phyloP scores from a whole-genome alignment of 495 filamentous ascomycete species.

The Jackrogersella minutella region DNA sequence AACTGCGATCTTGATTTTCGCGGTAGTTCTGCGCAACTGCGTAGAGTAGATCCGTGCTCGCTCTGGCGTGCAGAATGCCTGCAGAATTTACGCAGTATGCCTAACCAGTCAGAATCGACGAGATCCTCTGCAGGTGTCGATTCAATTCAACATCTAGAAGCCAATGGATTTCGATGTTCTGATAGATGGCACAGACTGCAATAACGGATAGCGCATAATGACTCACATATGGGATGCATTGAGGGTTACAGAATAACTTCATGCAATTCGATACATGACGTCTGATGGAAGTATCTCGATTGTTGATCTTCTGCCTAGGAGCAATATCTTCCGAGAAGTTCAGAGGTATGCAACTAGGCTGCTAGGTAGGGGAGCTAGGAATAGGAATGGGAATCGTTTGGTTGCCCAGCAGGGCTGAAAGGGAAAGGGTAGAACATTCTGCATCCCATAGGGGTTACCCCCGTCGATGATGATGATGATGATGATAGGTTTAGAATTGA shows the following conservation, averaged over 20 bases:
- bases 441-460: too few relatives aligned
- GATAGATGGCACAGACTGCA: not conserved
- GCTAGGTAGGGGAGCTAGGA: not conserved
- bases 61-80: slow-evolving; percentile 30
- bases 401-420: slow-evolving; percentile 36
- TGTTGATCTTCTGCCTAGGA: slow-evolving; percentile 7
- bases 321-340: not conserved
- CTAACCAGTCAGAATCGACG: slow-evolving; percentile 28
- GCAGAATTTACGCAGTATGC: slow-evolving; percentile 16
- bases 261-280: slow-evolving; percentile 30
- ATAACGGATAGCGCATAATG: slow-evolving; percentile 19
- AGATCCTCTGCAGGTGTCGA: slow-evolving; percentile 15
- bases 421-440: too few relatives aligned
- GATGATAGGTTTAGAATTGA: too few relatives aligned
- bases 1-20: slow-evolving; percentile 37
- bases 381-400: not conserved
- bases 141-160: slow-evolving; percentile 9
- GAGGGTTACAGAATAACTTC: slow-evolving; percentile 18
- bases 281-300: slow-evolving; percentile 8
- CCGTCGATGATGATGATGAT: too few relatives aligned
- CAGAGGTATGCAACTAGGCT: too few relatives aligned
- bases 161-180: slow-evolving; percentile 27
- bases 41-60: slow-evolving; percentile 18
- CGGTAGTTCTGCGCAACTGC: slow-evolving; percentile 30
- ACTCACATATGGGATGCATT: slow-evolving; percentile 35